Evolutionary conservation across 1,284 basidiomycete genomes (phyloP).

Genomic region (Vanrija sp.): DNA sequence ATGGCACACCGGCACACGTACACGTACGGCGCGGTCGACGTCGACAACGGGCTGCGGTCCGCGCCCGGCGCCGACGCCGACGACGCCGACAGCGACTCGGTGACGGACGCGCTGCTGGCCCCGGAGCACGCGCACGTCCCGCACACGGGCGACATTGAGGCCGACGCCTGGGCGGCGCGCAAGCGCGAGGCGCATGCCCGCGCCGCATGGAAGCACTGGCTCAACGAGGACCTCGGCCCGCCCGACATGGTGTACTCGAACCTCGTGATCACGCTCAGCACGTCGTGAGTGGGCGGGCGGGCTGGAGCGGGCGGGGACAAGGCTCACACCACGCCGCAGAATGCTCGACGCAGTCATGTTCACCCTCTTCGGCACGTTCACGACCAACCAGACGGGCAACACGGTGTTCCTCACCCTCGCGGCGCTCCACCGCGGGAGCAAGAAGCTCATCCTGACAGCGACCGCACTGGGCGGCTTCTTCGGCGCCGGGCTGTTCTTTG

Average conservation of each 20-base stretch:
- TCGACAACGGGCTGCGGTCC: neutral
- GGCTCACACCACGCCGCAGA: neutral
- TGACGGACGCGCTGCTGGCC: neutral
- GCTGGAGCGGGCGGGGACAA: neutral
- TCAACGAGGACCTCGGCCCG: neutral
- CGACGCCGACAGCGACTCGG: neutral
- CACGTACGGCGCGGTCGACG: neutral
- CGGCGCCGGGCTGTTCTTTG: conserved; percentile 21
- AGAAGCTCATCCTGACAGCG: conserved; percentile 10
- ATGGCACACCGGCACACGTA: neutral
- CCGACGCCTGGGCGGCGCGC: neutral
- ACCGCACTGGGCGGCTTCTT: conserved; percentile 20
- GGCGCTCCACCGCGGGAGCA: conserved; percentile 5
- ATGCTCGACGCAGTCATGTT: conserved; percentile 19
- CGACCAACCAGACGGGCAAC: conserved; percentile 21
- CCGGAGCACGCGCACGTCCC: neutral
- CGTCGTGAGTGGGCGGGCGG: neutral
- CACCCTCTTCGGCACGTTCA: conserved; percentile 12
- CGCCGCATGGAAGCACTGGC: neutral
- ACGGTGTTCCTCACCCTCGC: conserved; percentile 17
- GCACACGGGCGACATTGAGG: neutral
- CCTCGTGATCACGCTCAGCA: conserved; percentile 2
- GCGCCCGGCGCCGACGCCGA: too few species aligned
- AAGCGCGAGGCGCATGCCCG: neutral
- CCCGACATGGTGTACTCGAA: conserved; percentile 2